Evolutionary conservation across 345 rosid species (phyloP), one percentile per base, ranked within the genome.

Genomic region (Fremontodendron californicum): DNA sequence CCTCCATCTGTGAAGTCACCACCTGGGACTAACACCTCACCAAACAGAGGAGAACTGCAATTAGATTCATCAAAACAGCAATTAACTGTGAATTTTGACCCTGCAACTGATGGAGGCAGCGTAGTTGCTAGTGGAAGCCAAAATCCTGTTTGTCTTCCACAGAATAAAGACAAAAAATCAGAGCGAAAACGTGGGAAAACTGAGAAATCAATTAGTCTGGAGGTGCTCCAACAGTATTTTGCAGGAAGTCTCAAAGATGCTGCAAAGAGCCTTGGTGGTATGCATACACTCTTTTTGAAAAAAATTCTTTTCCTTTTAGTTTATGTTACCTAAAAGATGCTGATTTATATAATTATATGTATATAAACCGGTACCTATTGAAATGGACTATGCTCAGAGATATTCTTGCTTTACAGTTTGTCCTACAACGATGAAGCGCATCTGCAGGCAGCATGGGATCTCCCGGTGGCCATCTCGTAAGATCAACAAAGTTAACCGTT

Each of bases 351-450:
- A 40, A 31, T 60, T 54, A 40, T 49, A n/a, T 51, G 42, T 27
- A 29, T n/a, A n/a, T n/a, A n/a, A n/a, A n/a, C n/a, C 3, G 19
- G n/a, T 72, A 52, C 66, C 39, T 75, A 63, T 79, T 52, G 27
- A 54, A 67, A 19, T 68, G 63, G 35, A 39, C 42, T 37, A 25
- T 74, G 72, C 78, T 80, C 16, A 71, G 48, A 35, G 37, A 75
- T 43, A 42, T 74, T 77, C 21, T 78, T 79, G 64, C 74, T 75
- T 78, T 78, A 9, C 96, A 95, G 99, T 95, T 81, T 95, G 98
- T 69, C 99, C 99, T 33, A 95, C 98, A 29, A 93, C 99, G 81
- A 93, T 95, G 99, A 95, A 95, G 88, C 98, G 98, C n/a, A 95
- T 95, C 82, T 95, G 99, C 87, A 85, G 99, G 84, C 99, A 95